phyloP scores from a whole-genome alignment of 1,284 basidiomycete genomes.

The Puccinia polysora region DNA sequence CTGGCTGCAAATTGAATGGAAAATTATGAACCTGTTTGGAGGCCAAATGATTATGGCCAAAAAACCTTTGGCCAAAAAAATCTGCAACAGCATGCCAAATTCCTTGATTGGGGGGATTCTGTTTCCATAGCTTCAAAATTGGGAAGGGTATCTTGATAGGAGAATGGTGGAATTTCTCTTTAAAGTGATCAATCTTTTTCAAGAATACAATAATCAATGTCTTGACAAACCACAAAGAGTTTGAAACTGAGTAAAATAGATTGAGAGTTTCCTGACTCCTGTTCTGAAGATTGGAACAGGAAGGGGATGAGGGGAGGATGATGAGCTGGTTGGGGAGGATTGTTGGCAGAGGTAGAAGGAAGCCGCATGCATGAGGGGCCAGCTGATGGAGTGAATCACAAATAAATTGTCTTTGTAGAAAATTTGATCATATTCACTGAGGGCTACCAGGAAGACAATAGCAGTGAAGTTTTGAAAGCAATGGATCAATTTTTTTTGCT shows the following conservation, averaged over 20 bases:
- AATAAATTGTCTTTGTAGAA: conserved; percentile 88
- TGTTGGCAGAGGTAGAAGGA: too few relatives aligned
- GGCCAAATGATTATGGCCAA: conserved; percentile 55
- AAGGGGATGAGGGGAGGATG: conserved; percentile 49
- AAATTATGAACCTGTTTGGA: conserved; percentile 56
- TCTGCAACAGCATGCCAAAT: conserved; percentile 49
- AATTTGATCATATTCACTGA: conserved; percentile 93
- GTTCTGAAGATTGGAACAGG: conserved; percentile 46
- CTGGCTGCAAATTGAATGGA: background rate
- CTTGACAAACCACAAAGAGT: conserved; percentile 49
- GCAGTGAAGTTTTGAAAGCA: conserved; percentile 93
- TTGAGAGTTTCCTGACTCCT: conserved; percentile 55
- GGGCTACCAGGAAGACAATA: conserved; percentile 82
- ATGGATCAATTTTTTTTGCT: conserved; percentile 71
- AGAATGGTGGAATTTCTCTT: conserved; percentile 81
- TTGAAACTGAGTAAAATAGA: conserved; percentile 45
- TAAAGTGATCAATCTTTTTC: conserved; percentile 78
- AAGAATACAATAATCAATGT: conserved; percentile 47
- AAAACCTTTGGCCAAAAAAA: conserved; percentile 50
- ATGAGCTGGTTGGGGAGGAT: too few relatives aligned
- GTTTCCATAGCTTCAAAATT: conserved; percentile 54
- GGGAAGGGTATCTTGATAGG: conserved; percentile 86
- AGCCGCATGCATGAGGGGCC: too few relatives aligned
- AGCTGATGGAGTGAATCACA: too few relatives aligned
- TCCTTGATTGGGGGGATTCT: conserved; percentile 3